phyloP scores from a whole-genome alignment of 23 red algal species.

The Agarophyton chilense region DNA sequence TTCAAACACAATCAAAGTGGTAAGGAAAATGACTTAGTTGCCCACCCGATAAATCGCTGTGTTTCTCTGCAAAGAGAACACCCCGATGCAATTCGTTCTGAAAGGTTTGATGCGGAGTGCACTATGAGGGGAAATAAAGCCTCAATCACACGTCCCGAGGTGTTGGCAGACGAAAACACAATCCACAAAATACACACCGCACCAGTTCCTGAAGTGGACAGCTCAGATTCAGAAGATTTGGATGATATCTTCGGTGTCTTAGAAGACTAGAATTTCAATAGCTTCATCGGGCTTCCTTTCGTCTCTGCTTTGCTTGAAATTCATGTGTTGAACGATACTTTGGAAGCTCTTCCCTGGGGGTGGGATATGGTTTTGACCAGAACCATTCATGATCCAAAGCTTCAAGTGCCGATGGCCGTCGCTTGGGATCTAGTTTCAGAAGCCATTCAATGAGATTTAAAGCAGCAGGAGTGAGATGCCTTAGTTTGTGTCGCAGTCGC shows the following conservation, averaged over 20 bases:
- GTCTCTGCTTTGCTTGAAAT: constrained; percentile 78
- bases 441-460: constrained; percentile 75
- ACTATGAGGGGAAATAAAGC: background rate
- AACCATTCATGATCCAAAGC: constrained; percentile 93
- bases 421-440: constrained; percentile 72
- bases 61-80: background rate
- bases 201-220: background rate
- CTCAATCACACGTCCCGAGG: background rate
- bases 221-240: constrained; percentile 58
- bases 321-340: constrained; percentile 78
- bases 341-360: constrained; percentile 81
- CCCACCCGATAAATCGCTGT: background rate
- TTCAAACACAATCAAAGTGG: background rate
- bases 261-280: background rate
- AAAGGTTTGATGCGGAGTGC: background rate
- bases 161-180: background rate
- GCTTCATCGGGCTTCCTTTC: constrained; percentile 40
- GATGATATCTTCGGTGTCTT: constrained; percentile 61
- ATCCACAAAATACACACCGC: no score
- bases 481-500: constrained; percentile 33
- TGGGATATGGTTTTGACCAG: constrained; percentile 79
- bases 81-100: background rate
- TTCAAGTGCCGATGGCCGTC: constrained; percentile 69
- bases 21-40: background rate
- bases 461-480: constrained; percentile 39